Percentiles rank a stretch among this genome's conserved stretches.
Conservation (phyloP, 2,329 filamentous ascomycete genomes). For the Venturia nashicola region DNA sequence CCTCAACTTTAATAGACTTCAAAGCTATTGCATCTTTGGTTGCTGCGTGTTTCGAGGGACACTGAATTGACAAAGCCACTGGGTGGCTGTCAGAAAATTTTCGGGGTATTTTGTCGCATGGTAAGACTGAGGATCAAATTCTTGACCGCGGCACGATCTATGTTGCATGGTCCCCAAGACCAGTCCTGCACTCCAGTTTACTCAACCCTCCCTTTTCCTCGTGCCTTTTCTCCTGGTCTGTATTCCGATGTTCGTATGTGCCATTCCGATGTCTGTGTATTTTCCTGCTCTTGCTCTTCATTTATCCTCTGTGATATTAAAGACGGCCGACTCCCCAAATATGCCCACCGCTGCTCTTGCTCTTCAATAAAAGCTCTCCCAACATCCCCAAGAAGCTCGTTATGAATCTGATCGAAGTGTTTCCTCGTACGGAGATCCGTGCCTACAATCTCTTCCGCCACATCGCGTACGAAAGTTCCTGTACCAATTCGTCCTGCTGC, state of each 20-base stretch:
- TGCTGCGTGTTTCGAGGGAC: too few species aligned
- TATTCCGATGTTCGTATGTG: background rate
- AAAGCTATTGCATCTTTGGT: too few species aligned
- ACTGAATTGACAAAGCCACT: too few species aligned
- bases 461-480: background rate
- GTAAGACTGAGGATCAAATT: too few species aligned
- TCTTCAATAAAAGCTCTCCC: background rate
- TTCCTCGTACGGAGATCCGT: background rate
- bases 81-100: too few species aligned
- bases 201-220: background rate
- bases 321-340: background rate
- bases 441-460: background rate
- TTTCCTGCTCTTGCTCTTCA: background rate
- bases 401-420: background rate
- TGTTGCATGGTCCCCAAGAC: background rate
- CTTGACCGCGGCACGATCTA: too few species aligned
- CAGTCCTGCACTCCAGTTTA: background rate
- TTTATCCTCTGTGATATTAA: background rate
- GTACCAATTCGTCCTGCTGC: background rate
- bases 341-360: background rate
- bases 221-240: background rate
- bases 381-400: background rate
- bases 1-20: too few species aligned
- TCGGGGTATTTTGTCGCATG: too few species aligned
- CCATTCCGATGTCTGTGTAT: too few species aligned